A percentile compares a stretch with the other conserved stretches of the same genome.
Conservation (phyloP, 1,284 basidiomycete genomes). For the Grifola frondosa region DNA sequence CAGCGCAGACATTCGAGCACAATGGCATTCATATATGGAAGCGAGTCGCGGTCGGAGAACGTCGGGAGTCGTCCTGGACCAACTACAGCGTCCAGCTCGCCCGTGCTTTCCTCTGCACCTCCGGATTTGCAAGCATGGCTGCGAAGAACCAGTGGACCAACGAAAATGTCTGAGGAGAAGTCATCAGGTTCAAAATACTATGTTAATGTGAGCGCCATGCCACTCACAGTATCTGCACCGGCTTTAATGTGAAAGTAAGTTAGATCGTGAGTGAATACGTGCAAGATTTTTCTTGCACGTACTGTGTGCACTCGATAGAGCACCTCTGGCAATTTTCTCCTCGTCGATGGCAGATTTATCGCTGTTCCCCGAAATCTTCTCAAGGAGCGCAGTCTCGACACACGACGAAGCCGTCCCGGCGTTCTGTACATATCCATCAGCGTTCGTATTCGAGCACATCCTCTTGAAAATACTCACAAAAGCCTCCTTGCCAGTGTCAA, state of each 20-base stretch:
- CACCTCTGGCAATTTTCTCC: constrained; percentile 15
- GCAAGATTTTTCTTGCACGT: not conserved
- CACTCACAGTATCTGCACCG: too few species aligned
- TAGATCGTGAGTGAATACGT: not conserved
- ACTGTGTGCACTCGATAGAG: not conserved
- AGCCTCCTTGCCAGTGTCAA: not conserved
- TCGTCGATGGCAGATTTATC: not conserved
- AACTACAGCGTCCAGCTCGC: constrained; percentile 22
- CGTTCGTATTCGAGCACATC: too few species aligned
- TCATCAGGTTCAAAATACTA: not conserved
- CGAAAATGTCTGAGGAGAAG: constrained; percentile 19
- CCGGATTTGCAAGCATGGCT: constrained; percentile 24
- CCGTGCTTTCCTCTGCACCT: constrained; percentile 22
- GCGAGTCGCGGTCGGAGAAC: constrained; percentile 16
- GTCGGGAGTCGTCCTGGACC: constrained; percentile 20
- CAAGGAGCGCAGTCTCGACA: not conserved
- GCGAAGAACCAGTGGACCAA: constrained; percentile 22
- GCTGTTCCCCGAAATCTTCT: not conserved
- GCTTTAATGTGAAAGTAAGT: not conserved
- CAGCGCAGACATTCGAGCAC: constrained; percentile 24
- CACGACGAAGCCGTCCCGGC: not conserved
- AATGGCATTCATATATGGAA: constrained; percentile 26
- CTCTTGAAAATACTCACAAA: not conserved
- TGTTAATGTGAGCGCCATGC: too few species aligned
- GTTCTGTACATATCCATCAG: not conserved